Evolutionary conservation across 257 asterid genomes (phyloP).

Genomic region (Ilex asprella): DNA sequence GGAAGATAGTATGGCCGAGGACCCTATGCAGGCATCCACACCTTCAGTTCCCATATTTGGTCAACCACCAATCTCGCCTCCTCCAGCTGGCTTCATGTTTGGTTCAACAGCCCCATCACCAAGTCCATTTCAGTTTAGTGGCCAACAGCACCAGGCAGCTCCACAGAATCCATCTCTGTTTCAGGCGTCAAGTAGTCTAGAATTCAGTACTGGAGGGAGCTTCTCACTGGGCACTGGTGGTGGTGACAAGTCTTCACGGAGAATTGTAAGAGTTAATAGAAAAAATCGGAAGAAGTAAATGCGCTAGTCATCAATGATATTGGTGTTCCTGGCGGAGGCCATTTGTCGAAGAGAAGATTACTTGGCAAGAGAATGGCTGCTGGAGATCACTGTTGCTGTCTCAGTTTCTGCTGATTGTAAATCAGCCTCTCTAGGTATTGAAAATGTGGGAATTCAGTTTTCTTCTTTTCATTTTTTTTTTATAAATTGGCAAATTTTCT

Average conservation of each 20-base stretch:
- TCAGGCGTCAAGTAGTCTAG: conserved; percentile 50
- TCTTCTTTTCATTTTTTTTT: background rate
- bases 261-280: conserved; percentile 34
- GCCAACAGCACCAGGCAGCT: conserved; percentile 49
- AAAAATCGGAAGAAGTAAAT: conserved; percentile 51
- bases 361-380: background rate
- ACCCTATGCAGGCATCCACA: conserved; percentile 54
- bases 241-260: conserved; percentile 50
- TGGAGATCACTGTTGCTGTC: background rate
- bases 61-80: conserved; percentile 38
- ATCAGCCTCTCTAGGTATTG: background rate
- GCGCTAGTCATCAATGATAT: background rate
- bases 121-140: conserved; percentile 47
- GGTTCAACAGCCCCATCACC: conserved; percentile 37
- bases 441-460: background rate
- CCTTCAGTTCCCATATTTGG: conserved; percentile 34
- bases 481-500: conserved; percentile 17
- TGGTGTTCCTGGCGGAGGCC: conserved; percentile 2
- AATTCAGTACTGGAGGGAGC: conserved; percentile 58
- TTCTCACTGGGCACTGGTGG: conserved; percentile 77
- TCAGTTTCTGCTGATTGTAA: background rate
- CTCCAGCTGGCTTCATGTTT: conserved; percentile 42
- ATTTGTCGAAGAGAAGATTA: background rate
- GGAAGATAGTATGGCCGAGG: conserved; percentile 96
- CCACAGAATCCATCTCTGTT: conserved; percentile 38